Base-by-base conservation (phyloP, 192 early-diverging fungal species). In the Podila clonocystis region DNA sequence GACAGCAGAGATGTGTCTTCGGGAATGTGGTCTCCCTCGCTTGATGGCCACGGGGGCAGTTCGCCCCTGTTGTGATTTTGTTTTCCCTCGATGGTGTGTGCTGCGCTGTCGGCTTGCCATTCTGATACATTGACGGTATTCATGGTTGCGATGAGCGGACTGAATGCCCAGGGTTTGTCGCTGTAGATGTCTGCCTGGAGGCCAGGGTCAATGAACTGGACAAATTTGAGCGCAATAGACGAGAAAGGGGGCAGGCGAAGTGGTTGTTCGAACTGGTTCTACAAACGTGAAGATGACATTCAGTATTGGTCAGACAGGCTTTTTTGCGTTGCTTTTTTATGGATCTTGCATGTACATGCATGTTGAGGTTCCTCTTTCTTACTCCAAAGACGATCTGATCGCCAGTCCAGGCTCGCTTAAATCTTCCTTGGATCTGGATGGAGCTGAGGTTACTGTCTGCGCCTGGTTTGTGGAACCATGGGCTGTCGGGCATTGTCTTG, bases 341-440 rank as follows among this genome's bases (percentile, higher is more conserved):
- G n/a, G n/a, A n/a, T 63, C 36, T 8, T 33, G 41, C 41, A 45
- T 15, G 4, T 2, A 45, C 9, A 6, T 41, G 38, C 38, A 41
- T 41, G 11, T 13, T 41, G 13, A 4, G 13, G 3, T 45, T 3
- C 4, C 41, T 15, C 4, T 45, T 45, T 45, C 59, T 70, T 75
- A 85, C 84, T 15, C 94, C 94, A 84, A 95, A 96, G 9, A 95
- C 69, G 11, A 95, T 86, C 36, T 93, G 88, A 62, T 92, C 88
- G 13, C 88, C 88, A 5, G 86, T 74, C 82, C 86, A 84, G 65
- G 89, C 87, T 50, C 86, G 83, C 78, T 91, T 92, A 80, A 95
- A 96, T n/a, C 91, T 82, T 29, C 91, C 91, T 22, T 84, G 87
- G 29, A 95, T 73, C 68, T 95, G 92, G 28, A 96, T 84, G 41